Base-by-base conservation (phyloP, 495 filamentous ascomycete species). In the Trichocladium uniseriatum region DNA sequence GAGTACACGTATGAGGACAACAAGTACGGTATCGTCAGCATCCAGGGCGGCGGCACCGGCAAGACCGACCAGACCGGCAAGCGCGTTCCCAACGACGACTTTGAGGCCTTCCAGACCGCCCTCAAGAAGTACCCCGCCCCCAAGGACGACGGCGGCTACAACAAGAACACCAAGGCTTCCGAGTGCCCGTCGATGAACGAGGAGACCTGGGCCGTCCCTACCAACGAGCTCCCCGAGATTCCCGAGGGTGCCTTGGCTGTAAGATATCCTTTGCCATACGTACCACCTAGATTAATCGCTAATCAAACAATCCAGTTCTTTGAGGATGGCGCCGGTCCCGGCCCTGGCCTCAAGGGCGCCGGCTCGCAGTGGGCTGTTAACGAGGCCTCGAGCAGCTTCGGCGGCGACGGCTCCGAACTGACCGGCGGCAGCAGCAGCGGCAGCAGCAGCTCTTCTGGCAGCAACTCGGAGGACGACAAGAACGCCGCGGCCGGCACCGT, bases 1-100 rank as follows among this genome's bases (percentile, higher is more conserved):
- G 91, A 98, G 70, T 98, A 95, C 76, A 82, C 83, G 48, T 71
- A 88, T 67, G 90, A 94, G 66, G 67, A 68, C 41, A 85, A 79
- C 75, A 67, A 74, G 39, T 96, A 80, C 71, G 92, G 92, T 51
- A 79, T 98, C 35, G 87, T 89, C 60, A 64, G 76, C 40, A 77
- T 98, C 63, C 61, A 68, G 53, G 78, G 79, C 54, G 64, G 66
- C 52, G 64, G 65, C 44, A 79, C 81, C 38, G 71, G 66, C 14
- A 76, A 80, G 21, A 27, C 24, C 22, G 54, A 60, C 43, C 57
- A 62, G 48, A 58, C 54, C 16, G 62, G 60, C 37, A n/a, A n/a
- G 27, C 44, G 24, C 62, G 62, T 48, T 37, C 31, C 13, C 57
- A 64, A 53, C 49, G 7, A 35, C 48, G 58, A 72, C 40, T 98